A percentile compares a stretch with the other conserved stretches of the same genome.
Conservation (phyloP, 2,329 filamentous ascomycete genomes). For the Lasiodiplodia theobromae region DNA sequence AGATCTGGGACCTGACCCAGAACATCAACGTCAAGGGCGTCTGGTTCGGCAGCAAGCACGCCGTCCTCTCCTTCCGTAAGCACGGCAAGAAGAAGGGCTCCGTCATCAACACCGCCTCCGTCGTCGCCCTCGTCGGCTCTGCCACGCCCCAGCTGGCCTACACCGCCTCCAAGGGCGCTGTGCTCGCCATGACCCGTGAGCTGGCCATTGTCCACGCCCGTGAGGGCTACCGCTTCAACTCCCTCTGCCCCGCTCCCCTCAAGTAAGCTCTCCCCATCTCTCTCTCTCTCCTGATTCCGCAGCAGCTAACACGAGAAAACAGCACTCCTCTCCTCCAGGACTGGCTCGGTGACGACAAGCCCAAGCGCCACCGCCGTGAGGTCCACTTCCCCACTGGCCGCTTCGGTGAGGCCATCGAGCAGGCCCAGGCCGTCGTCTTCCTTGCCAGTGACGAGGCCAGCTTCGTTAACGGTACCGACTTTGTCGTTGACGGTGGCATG, state of each 20-base stretch:
- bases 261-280: conserved; percentile 61
- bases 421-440: conserved; percentile 88
- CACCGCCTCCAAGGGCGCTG: conserved; percentile 92
- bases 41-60: conserved; percentile 96
- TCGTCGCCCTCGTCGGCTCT: conserved; percentile 85
- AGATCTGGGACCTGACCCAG: conserved; percentile 93
- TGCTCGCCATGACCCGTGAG: conserved; percentile 87
- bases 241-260: conserved; percentile 85
- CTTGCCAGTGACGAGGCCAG: conserved; percentile 86
- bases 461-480: conserved; percentile 90
- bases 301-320: not conserved
- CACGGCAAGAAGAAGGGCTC: conserved; percentile 80
- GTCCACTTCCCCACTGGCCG: conserved; percentile 88
- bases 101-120: conserved; percentile 91
- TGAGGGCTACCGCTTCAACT: conserved; percentile 90
- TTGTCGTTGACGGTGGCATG: conserved; percentile 96
- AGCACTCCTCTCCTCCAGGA: conserved; percentile 88
- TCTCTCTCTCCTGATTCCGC: not conserved
- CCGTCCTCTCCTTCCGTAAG: conserved; percentile 79
- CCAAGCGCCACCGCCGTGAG: conserved; percentile 82
- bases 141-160: conserved; percentile 91
- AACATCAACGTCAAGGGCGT: conserved; percentile 97
- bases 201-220: conserved; percentile 90
- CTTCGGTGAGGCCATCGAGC: conserved; percentile 93
- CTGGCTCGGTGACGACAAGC: conserved; percentile 86